These are phyloP conservation scores for Kazachstania africana DNA, from an alignment of 805 yeast species.

Conservation along the genomic window DNA sequence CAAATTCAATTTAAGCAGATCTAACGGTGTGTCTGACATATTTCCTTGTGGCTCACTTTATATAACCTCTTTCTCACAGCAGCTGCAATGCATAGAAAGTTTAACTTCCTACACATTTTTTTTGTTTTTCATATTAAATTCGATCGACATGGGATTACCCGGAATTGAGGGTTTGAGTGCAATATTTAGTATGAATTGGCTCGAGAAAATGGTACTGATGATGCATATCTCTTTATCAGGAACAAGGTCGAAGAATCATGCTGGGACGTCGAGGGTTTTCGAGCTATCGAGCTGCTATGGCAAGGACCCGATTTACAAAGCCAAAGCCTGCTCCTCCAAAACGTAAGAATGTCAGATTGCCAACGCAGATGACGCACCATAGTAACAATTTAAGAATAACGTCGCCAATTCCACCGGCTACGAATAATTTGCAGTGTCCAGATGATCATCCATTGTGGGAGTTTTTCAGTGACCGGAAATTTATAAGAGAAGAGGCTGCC, in stretches of 20 bases:
- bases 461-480: conserved; percentile 58
- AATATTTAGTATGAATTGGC: too few species aligned
- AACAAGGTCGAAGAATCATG: too few species aligned
- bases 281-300: conserved; percentile 5
- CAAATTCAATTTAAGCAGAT: conserved; percentile 69
- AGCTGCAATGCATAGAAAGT: too few species aligned
- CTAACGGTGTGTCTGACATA: conserved; percentile 62
- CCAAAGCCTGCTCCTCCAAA: conserved; percentile 21
- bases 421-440: conserved; percentile 53
- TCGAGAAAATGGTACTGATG: too few species aligned
- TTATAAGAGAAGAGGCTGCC: conserved; percentile 48
- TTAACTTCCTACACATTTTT: too few species aligned
- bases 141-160: too few species aligned
- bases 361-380: conserved; percentile 22
- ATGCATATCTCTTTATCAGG: too few species aligned
- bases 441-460: conserved; percentile 94
- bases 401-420: conserved; percentile 79
- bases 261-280: too few species aligned
- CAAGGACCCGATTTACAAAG: conserved; percentile 33
- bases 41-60: neutral
- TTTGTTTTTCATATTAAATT: too few species aligned
- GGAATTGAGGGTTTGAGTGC: too few species aligned
- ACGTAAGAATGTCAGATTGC: conserved; percentile 12
- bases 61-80: neutral
- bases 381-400: conserved; percentile 39